phyloP scores from a whole-genome alignment of 2,329 filamentous ascomycete genomes.

The Neoascochyta sp. region DNA sequence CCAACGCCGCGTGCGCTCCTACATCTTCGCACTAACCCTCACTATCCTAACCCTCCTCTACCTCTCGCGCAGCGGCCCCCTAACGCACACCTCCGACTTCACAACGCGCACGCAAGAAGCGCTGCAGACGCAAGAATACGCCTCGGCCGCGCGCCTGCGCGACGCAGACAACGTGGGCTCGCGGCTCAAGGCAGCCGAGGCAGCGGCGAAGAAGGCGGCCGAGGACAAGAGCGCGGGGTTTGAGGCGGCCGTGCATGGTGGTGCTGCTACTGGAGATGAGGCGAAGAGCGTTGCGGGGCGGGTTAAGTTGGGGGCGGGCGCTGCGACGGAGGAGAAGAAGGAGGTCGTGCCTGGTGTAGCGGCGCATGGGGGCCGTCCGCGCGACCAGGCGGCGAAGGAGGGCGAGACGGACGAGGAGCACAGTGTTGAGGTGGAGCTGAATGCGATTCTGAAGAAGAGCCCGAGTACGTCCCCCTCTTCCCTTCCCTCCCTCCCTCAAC shows the following conservation, averaged over 20 bases:
- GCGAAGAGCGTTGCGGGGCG: conserved; percentile 53
- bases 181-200: conserved; percentile 65
- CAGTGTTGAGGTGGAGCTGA: conserved; percentile 67
- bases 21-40: conserved; percentile 62
- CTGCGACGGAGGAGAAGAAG: too few species aligned
- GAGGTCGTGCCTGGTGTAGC: conserved; percentile 41
- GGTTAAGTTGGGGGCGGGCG: conserved; percentile 47
- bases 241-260: conserved; percentile 33
- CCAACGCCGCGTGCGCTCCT: conserved; percentile 62
- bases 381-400: conserved; percentile 41
- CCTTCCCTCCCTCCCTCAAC: neutral
- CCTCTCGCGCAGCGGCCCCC: conserved; percentile 61
- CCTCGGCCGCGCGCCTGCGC: conserved; percentile 44
- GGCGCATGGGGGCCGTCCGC: conserved; percentile 43
- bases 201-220: conserved; percentile 64
- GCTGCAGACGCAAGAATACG: conserved; percentile 38
- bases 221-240: conserved; percentile 60
- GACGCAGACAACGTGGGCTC: conserved; percentile 54
- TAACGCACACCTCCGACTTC: conserved; percentile 53
- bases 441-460: conserved; percentile 75
- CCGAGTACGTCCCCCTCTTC: conserved; percentile 59
- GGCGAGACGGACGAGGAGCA: conserved; percentile 57
- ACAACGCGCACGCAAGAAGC: conserved; percentile 57
- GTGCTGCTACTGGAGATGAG: too few species aligned
- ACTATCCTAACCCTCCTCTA: conserved; percentile 67